These are phyloP conservation scores for Colletotrichum simmondsii DNA, from an alignment of 2,329 filamentous ascomycete species.

Conservation along the genomic window DNA sequence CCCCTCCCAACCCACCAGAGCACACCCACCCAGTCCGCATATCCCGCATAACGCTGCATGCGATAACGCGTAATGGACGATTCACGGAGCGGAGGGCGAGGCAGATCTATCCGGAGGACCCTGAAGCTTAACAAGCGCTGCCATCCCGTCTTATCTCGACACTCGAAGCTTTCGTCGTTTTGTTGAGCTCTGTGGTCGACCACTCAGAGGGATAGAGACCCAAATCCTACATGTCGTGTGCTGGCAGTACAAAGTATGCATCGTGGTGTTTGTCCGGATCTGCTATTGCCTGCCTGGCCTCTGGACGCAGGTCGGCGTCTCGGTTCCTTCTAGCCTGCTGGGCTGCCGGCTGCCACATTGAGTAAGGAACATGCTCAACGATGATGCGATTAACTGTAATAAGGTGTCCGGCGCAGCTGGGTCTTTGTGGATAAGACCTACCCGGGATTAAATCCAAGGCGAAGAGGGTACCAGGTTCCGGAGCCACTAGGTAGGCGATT, in stretches of 20 bases:
- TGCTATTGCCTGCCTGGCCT: neutral
- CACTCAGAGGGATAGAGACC: neutral
- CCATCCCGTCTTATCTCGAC: slow-evolving; percentile 35
- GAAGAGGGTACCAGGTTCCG: slow-evolving; percentile 15
- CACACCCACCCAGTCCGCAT: slow-evolving; percentile 29
- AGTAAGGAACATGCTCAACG: slow-evolving; percentile 17
- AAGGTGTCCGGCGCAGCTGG: slow-evolving; percentile 2
- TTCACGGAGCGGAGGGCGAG: slow-evolving; percentile 29
- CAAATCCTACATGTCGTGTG: slow-evolving; percentile 3
- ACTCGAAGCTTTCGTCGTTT: slow-evolving; percentile 28
- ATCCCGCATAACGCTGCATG: slow-evolving; percentile 33
- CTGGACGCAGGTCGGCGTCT: slow-evolving; percentile 4
- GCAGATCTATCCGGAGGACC: slow-evolving; percentile 32
- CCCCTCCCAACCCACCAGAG: slow-evolving; percentile 24
- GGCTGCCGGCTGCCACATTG: slow-evolving; percentile 10
- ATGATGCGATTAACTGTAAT: slow-evolving; percentile 28
- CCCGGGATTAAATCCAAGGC: slow-evolving; percentile 26
- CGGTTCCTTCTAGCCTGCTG: neutral
- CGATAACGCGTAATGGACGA: slow-evolving; percentile 31
- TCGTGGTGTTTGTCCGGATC: neutral
- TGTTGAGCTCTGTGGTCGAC: neutral
- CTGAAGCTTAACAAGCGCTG: slow-evolving; percentile 33
- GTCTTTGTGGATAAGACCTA: neutral
- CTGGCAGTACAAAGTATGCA: neutral
- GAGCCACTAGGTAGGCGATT: slow-evolving; percentile 11